Base-by-base conservation (phyloP, 345 rosid genomes). In the Aquilaria sinensis region DNA sequence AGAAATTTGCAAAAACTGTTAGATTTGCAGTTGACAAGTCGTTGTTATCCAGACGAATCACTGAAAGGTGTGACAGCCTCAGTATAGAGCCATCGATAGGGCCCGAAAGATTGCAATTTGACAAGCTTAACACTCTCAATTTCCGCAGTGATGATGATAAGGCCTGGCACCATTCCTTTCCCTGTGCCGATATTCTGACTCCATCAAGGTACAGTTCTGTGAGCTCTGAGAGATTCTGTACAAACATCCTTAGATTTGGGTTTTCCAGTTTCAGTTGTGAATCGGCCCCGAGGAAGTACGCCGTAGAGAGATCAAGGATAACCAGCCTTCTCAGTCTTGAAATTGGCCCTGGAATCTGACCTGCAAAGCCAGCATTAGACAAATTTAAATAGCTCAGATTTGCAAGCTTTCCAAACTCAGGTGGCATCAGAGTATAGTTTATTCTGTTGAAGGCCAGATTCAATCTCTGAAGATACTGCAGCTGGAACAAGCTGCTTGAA, bases 361-460 rank as follows among this genome's bases (percentile, higher is more conserved):
- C 82, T 2, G 3, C n/a, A 16, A 78, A 71, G 16, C 80, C 81
- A 15, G 82, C 71, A 54, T 63, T 71, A 0, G 85, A 83, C 53
- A 83, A 58, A 61, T 83, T 83, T 33, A 69, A 61, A 56, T 66
- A 11, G 0, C 29, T 66, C 50, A 71, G 57, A 56, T 45, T 51
- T 2, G 63, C 47, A 50, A 72, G 46, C 8, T 31, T 49, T n/a
- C 50, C 61, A 13, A 67, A 67, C 16, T 13, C 50, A 10, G 62
- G 53, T 10, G 72, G 62, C 2, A 67, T 53, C 10, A 3, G 33
- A 30, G 16, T n/a, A 3, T 37, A 37, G 11, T 2, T 14, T 48
- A 72, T 15, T 1, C 9, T 34, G 58, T 72, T 76, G 3, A 13
- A 14, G 31, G 76, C 58, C 74, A 76, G 66, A 58, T 68, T 16